Percentiles rank a stretch among this genome's conserved stretches.
phyloP scores from a whole-genome alignment of 768 basidiomycete species.

The Russula sp. region DNA sequence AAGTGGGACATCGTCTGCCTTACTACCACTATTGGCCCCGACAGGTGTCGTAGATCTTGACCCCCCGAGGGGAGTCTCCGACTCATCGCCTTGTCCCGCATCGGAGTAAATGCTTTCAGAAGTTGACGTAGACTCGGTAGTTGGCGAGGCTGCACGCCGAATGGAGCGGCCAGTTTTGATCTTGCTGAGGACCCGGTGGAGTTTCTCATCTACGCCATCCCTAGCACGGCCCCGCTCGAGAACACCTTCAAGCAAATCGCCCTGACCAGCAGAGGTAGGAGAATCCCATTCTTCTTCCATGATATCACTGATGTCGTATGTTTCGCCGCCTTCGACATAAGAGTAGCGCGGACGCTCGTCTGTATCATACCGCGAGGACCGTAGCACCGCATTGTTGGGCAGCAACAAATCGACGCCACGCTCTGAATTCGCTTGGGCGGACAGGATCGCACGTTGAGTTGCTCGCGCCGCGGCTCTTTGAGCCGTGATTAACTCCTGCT shows the following conservation, averaged over 20 bases:
- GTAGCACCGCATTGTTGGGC: conserved; percentile 76
- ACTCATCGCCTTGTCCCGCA: conserved; percentile 48
- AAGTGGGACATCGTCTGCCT: conserved; percentile 17
- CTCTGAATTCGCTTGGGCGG: conserved; percentile 74
- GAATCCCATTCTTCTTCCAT: conserved; percentile 80
- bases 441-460: conserved; percentile 78
- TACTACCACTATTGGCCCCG: conserved; percentile 7
- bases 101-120: conserved; percentile 38
- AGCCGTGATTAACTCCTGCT: conserved; percentile 88
- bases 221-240: conserved; percentile 40
- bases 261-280: conserved; percentile 32
- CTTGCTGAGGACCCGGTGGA: conserved; percentile 69
- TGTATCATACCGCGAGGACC: conserved; percentile 68
- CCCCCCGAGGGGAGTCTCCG: conserved; percentile 14
- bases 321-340: conserved; percentile 89
- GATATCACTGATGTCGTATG: conserved; percentile 89
- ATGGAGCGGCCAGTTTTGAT: conserved; percentile 57
- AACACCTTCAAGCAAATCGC: conserved; percentile 64
- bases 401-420: conserved; percentile 86
- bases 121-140: conserved; percentile 22
- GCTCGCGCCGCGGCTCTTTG: conserved; percentile 83
- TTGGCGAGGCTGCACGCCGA: conserved; percentile 21
- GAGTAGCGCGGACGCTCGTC: conserved; percentile 84
- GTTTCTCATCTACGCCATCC: conserved; percentile 57
- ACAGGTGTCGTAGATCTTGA: conserved; percentile 21